Evolutionary conservation across 345 rosid species (phyloP).

Genomic region (Eucalyptus fibrosa): DNA sequence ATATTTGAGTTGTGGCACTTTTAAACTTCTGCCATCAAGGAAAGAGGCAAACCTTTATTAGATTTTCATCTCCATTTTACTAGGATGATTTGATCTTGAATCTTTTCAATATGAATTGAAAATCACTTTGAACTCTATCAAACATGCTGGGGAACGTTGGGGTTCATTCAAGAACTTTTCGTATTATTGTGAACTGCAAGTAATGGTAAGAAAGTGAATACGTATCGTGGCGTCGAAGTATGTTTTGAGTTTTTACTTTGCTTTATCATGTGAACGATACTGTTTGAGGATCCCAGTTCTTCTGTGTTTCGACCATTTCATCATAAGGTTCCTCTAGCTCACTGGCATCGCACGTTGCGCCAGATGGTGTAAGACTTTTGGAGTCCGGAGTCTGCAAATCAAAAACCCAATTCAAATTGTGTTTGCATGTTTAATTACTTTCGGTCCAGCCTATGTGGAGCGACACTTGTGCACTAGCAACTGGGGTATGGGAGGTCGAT

Average conservation of each 20-base stretch:
- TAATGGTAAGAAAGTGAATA: not conserved
- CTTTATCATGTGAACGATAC: not conserved
- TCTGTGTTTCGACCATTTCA: not conserved
- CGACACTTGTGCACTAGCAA: not conserved
- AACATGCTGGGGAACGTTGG: not conserved
- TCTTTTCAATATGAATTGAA: not conserved
- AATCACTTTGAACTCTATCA: not conserved
- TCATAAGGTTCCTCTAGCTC: not conserved
- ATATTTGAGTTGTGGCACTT: not conserved
- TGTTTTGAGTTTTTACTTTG: not conserved
- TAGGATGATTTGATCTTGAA: not conserved
- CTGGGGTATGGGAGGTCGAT: not conserved
- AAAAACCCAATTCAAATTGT: not conserved
- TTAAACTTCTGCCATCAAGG: not conserved
- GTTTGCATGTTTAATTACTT: too few relatives aligned
- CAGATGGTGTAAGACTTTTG: not conserved
- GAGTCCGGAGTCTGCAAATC: not conserved
- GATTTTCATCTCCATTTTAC: not conserved
- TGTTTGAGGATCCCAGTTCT: fast-evolving
- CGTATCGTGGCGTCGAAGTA: too few relatives aligned
- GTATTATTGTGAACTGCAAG: not conserved
- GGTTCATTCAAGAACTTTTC: not conserved
- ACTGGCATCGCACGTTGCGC: fast-evolving
- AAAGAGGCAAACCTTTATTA: not conserved
- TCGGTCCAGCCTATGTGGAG: not conserved